Evolutionary conservation across 1,139 yeast species (phyloP), one percentile per base, ranked within the genome.

Genomic region (Diutina catenulata): DNA sequence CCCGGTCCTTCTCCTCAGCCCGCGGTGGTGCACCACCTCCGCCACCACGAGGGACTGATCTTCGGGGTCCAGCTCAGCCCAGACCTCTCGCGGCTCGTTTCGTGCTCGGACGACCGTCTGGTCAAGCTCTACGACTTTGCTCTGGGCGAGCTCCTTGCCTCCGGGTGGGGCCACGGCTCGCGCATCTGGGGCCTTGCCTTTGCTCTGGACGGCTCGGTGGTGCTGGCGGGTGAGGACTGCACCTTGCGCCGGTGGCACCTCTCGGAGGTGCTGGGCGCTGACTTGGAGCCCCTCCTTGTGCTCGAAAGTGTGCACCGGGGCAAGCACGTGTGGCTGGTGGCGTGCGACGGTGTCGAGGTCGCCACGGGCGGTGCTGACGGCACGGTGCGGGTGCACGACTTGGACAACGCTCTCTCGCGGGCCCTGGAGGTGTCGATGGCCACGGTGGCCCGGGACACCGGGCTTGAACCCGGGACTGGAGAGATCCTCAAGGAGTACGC

Each of bases 131-230:
- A 88, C 77, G 75, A 74, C 45, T 60, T 79, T 44, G 48, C 51
- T 5, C 50, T 67, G 2, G 91, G 93, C 0, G 47, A 59, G 6
- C 58, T 77, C 24, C 46, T 82, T 27, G 80, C 91, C 1, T 73
- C 77, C 28, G 97, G 95, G 0, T 91, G 97, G 96, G 97, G 97
- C 13, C 98, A 91, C 53, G 80, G 83, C 3, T 88, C 97, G 0
- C 70, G 98, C 52, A 87, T 91, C 33, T 91, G 98, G 98, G 73
- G 72, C 33, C 63, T 91, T 39, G 67, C 67, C 33, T 86, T 87
- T 53, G 70, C 64, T 43, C 45, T 47, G 3, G 56, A 57, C n/a
- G 45, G 54, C 6, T n/a, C n/a, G n/a, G 53, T 59, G 31, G 33
- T 70, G 45, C 80, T 94, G 57, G 76, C 78, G 11, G 87, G 95